A percentile compares a stretch with the other conserved stretches of the same genome.
Evolutionary conservation across 2,329 filamentous ascomycete species (phyloP).

Genomic region (Sporothrix pallida): DNA sequence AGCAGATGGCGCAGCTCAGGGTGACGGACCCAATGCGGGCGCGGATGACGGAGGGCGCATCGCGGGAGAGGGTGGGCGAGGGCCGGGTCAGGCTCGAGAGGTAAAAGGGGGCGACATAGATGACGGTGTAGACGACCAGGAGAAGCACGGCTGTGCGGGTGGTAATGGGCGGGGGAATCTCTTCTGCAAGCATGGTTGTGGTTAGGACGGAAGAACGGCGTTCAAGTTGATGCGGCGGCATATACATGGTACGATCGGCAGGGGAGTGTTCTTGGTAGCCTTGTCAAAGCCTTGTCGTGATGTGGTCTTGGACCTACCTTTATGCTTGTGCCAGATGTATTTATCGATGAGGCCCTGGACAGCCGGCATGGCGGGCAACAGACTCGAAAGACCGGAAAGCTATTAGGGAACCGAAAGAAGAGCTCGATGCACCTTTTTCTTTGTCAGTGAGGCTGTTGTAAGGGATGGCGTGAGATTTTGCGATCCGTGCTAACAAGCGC

Average conservation of each 20-base stretch:
- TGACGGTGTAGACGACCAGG: conserved; percentile 74
- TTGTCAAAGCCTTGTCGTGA: neutral
- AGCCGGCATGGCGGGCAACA: conserved; percentile 37
- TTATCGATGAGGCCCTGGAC: conserved; percentile 39
- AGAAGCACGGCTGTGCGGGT: conserved; percentile 47
- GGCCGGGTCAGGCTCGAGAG: conserved; percentile 79
- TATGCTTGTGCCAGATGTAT: conserved; percentile 37
- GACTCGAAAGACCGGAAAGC: neutral
- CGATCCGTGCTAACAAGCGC: neutral
- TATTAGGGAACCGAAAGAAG: neutral
- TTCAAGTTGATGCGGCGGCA: neutral
- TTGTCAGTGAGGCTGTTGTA: conserved; percentile 1
- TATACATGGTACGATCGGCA: neutral
- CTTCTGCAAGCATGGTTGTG: conserved; percentile 27
- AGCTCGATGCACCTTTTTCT: neutral
- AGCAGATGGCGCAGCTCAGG: conserved; percentile 73
- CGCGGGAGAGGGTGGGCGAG: conserved; percentile 77
- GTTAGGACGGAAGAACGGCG: conserved; percentile 3
- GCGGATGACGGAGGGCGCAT: conserved; percentile 87
- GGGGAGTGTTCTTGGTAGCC: neutral
- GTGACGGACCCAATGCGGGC: conserved; percentile 82
- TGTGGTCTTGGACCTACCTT: conserved; percentile 33
- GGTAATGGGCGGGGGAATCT: conserved; percentile 50
- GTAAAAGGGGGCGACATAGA: conserved; percentile 93
- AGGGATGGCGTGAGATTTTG: conserved; percentile 9